Conservation (phyloP, 768 basidiomycete genomes). For the Galerina sulciceps region DNA sequence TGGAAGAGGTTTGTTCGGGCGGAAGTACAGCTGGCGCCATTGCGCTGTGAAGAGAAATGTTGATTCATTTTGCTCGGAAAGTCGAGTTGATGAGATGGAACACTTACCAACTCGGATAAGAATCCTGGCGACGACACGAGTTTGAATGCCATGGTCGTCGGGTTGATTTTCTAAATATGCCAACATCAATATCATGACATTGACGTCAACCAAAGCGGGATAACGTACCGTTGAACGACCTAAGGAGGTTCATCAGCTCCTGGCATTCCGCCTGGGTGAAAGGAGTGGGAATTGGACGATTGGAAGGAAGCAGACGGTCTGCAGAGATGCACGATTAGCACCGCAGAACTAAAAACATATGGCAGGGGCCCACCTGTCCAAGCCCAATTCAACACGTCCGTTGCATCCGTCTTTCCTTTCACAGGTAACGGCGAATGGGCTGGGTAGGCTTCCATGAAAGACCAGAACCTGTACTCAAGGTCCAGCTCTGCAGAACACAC, state of each 20-base stretch:
- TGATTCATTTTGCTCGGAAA: neutral
- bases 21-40: slow-evolving; percentile 75
- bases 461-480: slow-evolving; percentile 82
- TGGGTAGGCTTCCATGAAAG: slow-evolving; percentile 79
- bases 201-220: neutral
- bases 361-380: slow-evolving; percentile 61
- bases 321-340: neutral
- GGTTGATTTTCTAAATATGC: slow-evolving; percentile 25
- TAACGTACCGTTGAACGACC: slow-evolving; percentile 28
- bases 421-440: slow-evolving; percentile 65
- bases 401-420: slow-evolving; percentile 66
- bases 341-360: neutral
- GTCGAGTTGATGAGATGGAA: too few species aligned
- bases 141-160: slow-evolving; percentile 46
- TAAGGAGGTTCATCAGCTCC: slow-evolving; percentile 66
- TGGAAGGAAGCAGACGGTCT: slow-evolving; percentile 74
- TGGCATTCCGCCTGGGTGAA: slow-evolving; percentile 81
- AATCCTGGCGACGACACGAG: slow-evolving; percentile 70
- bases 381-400: slow-evolving; percentile 80
- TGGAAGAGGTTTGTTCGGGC: slow-evolving; percentile 69
- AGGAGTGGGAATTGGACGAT: slow-evolving; percentile 60
- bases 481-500: slow-evolving; percentile 60
- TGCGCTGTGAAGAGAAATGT: slow-evolving; percentile 37
- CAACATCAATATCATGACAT: neutral
- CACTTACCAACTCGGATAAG: slow-evolving; percentile 68